Evolutionary conservation across 2,329 filamentous ascomycete species (phyloP).

Genomic region (Zasmidium angulare): DNA sequence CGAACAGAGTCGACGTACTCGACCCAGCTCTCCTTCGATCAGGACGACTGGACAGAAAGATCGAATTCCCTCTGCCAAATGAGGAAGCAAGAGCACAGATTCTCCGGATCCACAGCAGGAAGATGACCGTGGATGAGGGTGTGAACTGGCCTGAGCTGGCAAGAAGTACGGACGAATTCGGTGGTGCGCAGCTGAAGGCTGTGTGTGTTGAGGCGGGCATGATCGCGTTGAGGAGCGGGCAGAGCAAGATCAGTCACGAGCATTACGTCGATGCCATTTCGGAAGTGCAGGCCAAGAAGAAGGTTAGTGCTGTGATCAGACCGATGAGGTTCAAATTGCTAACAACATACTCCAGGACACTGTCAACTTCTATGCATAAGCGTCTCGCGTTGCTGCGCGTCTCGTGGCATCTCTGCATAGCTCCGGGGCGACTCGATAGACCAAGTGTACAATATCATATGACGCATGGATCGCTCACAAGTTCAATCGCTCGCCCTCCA

Average conservation of each 20-base stretch:
- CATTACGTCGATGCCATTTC: conserved; percentile 98
- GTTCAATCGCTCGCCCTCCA: neutral
- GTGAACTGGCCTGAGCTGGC: conserved; percentile 97
- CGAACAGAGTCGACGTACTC: conserved; percentile 94
- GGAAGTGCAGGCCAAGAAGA: conserved; percentile 95
- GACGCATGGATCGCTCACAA: neutral
- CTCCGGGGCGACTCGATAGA: neutral
- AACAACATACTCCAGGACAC: conserved; percentile 28
- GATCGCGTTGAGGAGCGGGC: conserved; percentile 92
- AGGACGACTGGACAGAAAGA: conserved; percentile 96
- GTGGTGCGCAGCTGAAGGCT: conserved; percentile 94
- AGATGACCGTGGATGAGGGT: conserved; percentile 92
- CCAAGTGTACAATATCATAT: neutral
- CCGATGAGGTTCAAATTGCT: conserved; percentile 3
- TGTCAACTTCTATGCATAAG: conserved; percentile 39
- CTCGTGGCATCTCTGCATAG: neutral
- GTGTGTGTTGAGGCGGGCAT: conserved; percentile 99
- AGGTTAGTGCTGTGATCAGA: conserved; percentile 48
- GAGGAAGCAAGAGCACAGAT: conserved; percentile 98
- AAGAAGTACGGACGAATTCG: conserved; percentile 96
- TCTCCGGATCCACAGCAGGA: conserved; percentile 92
- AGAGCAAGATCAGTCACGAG: conserved; percentile 96
- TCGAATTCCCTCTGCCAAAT: conserved; percentile 97
- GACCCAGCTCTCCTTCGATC: conserved; percentile 92
- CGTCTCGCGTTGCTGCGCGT: neutral